phyloP scores from a whole-genome alignment of 129 eudicot species.

The Pittosporum tobira region DNA sequence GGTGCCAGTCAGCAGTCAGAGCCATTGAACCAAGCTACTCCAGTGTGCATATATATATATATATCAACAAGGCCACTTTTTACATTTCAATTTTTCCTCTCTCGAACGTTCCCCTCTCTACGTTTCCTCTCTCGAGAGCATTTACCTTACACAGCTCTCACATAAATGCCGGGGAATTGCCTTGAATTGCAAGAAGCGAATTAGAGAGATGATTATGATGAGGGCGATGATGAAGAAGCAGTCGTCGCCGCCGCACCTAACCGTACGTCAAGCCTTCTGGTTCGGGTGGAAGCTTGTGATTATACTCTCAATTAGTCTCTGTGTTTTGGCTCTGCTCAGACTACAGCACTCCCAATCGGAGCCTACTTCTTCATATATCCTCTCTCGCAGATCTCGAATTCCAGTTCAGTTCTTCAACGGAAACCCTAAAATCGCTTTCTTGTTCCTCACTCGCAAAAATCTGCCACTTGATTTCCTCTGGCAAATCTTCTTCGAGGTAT shows the following conservation, averaged over 20 bases:
- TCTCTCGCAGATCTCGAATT: constrained; percentile 28
- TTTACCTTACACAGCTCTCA: not conserved
- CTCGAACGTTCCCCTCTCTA: no score
- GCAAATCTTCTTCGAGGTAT: constrained; percentile 79
- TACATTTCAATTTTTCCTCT: no score
- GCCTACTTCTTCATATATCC: not conserved
- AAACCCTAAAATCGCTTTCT: constrained; percentile 62
- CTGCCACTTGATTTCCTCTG: constrained; percentile 94
- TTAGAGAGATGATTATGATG: constrained; percentile 1
- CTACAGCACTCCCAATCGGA: constrained; percentile 19
- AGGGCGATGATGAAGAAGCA: constrained; percentile 27
- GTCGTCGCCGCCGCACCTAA: constrained; percentile 9
- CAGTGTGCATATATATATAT: no score
- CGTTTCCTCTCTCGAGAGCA: no score
- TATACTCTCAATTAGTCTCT: constrained; percentile 23
- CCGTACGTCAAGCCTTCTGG: constrained; percentile 27
- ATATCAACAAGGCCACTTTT: no score
- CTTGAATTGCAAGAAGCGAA: constrained; percentile 21
- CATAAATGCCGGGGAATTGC: not conserved
- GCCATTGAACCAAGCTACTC: no score
- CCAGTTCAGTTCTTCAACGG: constrained; percentile 26
- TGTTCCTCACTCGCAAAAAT: constrained; percentile 55
- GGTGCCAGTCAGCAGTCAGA: no score
- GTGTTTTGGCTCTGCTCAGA: constrained; percentile 33
- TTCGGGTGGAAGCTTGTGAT: constrained; percentile 51